Evolutionary conservation across 768 basidiomycete species (phyloP), one percentile per base, ranked within the genome.

Genomic region (Russula lepida): DNA sequence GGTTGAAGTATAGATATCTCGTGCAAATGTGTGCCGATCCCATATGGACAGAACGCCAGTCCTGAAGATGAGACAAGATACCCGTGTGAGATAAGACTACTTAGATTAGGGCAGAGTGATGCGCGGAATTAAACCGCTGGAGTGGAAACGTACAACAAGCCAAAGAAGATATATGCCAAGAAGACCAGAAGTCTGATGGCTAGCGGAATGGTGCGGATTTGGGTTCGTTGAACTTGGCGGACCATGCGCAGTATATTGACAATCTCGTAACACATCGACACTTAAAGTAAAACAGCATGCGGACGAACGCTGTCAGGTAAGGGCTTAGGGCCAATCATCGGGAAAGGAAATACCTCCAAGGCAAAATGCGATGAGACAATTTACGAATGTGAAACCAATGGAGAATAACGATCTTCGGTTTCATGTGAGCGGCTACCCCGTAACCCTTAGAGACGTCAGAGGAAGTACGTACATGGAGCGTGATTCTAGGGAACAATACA

Each of bases 1-100:
- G 19, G 57, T 63, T 11, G 62, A 53, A 23, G 32, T 54, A 35
- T 61, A 61, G 60, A 61, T 56, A 25, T 61, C 60, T 32, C 60
- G 60, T n/a, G 50, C 28, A 41, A 25, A 55, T 2, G 60, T 56
- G 9, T 56, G 3, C 2, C 11, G 15, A 33, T 44, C 48, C 30
- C 11, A 39, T 47, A 61, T 56, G 23, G 60, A 56, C 54, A 54
- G 27, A 15, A 57, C 27, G n/a, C 60, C 46, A 11, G 60, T 53
- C 35, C 60, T 62, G 9, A 50, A 39, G 23, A 30, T 15, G 15
- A 37, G 52, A 33, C 6, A 21, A 23, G 15, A 32, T 8, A n/a
- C 15, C 11, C 11, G 8, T 23, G 8, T 17, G 54, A 56, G 48
- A 44, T 11, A 12, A 3, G 37, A 28, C 21, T 6, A n/a, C n/a